Base-by-base conservation (phyloP, 1,284 basidiomycete genomes). In the Entoloma clypeatum region DNA sequence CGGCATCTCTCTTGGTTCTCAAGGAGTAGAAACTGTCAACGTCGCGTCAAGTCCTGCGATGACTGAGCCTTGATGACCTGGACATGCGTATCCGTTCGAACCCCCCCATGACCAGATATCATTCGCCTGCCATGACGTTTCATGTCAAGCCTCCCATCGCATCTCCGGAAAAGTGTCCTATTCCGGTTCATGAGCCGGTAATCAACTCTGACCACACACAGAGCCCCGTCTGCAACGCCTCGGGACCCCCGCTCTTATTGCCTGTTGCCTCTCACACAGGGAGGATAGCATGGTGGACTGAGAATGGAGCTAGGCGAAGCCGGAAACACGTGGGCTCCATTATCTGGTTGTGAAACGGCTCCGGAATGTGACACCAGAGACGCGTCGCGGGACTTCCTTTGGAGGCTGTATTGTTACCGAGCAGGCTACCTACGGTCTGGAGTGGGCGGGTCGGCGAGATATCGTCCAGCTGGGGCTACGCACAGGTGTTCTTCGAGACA, bases 111-210 rank as follows among this genome's bases (percentile, higher is more conserved):
- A 7, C 40, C 43, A 38, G 42, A 50, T 51, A 19, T 4, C 14
- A 32, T 59, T 58, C 52, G 48, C 57, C 57, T 51, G 58, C 63
- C 25, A 55, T 61, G 69, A 74, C 50, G 52, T 62, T 54, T 55
- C 50, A 43, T 35, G 43, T 45, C 45, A 25, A 29, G 51, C 53
- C 57, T n/a, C 55, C 47, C 45, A 70, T 67, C 64, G 67, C 67
- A 51, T 68, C 69, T 74, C 55, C 72, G 65, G 72, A 54, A 68
- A 74, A 57, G 71, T 68, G 63, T 41, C 54, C 39, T 41, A 49
- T 49, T 55, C 21, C 33, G 41, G n/a, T 30, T 36, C 27, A 40
- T 29, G 23, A 45, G 44, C 40, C 48, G 37, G 35, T 52, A 43
- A 42, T 39, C 37, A 41, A 13, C 25, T 32, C 34, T 53, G 50